Conservation (phyloP, 352 stramenopile species). For the Phytophthora syringae region DNA sequence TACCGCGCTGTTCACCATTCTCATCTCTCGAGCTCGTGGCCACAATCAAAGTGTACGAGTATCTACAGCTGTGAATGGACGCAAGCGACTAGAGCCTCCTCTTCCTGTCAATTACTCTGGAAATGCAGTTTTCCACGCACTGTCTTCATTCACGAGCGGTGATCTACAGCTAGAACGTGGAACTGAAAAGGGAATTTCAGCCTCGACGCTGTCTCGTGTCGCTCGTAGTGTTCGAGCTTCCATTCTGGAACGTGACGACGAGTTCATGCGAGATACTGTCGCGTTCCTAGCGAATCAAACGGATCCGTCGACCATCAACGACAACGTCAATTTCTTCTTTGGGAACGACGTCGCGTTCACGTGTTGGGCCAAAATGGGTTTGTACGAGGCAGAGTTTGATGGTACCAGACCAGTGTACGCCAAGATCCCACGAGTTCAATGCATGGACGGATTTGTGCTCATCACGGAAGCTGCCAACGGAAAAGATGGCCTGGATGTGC, state of each 20-base stretch:
- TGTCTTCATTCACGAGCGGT: constrained; percentile 39
- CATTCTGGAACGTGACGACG: constrained; percentile 48
- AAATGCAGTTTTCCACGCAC: constrained; percentile 60
- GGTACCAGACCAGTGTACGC: constrained; percentile 36
- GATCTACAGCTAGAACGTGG: constrained; percentile 23
- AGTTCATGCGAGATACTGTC: constrained; percentile 57
- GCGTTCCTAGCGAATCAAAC: constrained; percentile 50
- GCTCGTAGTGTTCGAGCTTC: constrained; percentile 47
- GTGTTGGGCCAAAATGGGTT: constrained; percentile 46
- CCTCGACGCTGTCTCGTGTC: constrained; percentile 20
- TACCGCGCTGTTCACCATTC: constrained; percentile 53
- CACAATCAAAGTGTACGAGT: constrained; percentile 47
- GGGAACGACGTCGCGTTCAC: constrained; percentile 63
- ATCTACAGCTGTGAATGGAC: constrained; percentile 55
- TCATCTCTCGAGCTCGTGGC: constrained; percentile 59
- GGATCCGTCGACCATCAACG: constrained; percentile 41
- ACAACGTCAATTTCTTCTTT: constrained; percentile 61
- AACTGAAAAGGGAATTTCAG: background rate
- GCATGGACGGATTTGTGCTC: constrained; percentile 53
- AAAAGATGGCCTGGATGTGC: constrained; percentile 23
- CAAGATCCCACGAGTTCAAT: constrained; percentile 38
- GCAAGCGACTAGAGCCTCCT: constrained; percentile 47
- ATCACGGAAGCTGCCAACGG: constrained; percentile 48
- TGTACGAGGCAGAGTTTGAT: constrained; percentile 42
- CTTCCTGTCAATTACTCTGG: constrained; percentile 51